Percentiles rank a stretch among this genome's conserved stretches.
Conservation (phyloP, 345 rosid species). For the Triadica sebifera region DNA sequence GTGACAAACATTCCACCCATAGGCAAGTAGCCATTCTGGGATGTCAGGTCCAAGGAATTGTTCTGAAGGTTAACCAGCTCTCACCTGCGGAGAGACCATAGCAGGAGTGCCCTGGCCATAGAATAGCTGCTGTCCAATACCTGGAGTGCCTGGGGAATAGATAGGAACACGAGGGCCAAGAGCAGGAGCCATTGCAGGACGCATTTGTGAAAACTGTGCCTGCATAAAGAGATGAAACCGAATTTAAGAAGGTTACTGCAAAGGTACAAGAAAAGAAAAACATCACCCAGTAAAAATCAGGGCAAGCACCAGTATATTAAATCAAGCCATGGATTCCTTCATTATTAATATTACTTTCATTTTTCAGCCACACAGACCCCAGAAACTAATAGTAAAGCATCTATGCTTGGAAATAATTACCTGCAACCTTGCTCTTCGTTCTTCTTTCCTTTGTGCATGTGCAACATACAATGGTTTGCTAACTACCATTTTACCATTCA, state of each 20-base stretch:
- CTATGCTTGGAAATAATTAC: not conserved
- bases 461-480: conserved; percentile 33
- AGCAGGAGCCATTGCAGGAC: too few relatives aligned
- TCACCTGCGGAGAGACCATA: too few relatives aligned
- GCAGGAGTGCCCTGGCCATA: too few relatives aligned
- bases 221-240: not conserved
- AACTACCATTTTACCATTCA: conserved; percentile 32
- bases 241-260: not conserved
- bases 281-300: too few relatives aligned
- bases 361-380: not conserved
- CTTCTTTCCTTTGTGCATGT: conserved; percentile 31
- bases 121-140: too few relatives aligned
- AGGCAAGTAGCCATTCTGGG: too few relatives aligned
- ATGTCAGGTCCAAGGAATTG: too few relatives aligned
- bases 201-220: conserved; percentile 9
- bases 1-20: not conserved
- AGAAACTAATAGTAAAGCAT: too few relatives aligned
- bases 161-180: too few relatives aligned
- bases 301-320: not conserved
- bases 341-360: not conserved
- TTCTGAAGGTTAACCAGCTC: too few relatives aligned
- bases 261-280: not conserved
- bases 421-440: conserved; percentile 24
- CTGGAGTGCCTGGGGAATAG: too few relatives aligned
- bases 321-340: not conserved